phyloP scores from a whole-genome alignment of 805 yeast species.

The Candida maesae region DNA sequence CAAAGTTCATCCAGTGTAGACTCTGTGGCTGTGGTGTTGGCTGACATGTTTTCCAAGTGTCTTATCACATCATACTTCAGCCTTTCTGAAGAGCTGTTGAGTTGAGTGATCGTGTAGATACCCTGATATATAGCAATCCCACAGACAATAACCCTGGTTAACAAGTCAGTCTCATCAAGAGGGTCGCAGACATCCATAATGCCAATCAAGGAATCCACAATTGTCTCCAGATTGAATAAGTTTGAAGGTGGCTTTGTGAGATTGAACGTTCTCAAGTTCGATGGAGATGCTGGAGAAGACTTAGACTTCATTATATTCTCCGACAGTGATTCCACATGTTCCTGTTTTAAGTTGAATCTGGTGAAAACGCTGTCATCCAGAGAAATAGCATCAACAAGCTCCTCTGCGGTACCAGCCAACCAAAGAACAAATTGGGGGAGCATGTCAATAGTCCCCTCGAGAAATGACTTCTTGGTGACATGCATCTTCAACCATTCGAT shows the following conservation, averaged over 20 bases:
- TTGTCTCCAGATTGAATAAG: neutral
- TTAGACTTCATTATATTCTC: slow-evolving; percentile 9
- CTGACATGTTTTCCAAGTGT: slow-evolving; percentile 7
- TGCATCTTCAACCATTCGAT: slow-evolving; percentile 49
- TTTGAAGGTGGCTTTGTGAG: slow-evolving; percentile 4
- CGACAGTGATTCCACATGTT: slow-evolving; percentile 2
- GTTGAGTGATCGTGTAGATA: slow-evolving; percentile 6
- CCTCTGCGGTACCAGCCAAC: slow-evolving; percentile 33
- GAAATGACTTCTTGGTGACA: slow-evolving; percentile 2
- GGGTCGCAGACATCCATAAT: slow-evolving; percentile 2
- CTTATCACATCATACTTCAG: slow-evolving; percentile 19
- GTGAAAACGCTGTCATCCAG: slow-evolving; percentile 10
- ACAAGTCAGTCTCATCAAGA: slow-evolving; percentile 1
- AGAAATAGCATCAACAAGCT: neutral
- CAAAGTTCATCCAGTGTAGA: slow-evolving; percentile 5
- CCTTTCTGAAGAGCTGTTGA: slow-evolving; percentile 17
- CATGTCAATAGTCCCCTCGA: slow-evolving; percentile 3
- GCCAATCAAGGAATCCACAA: slow-evolving; percentile 7
- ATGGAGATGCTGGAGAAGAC: neutral
- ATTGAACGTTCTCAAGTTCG: neutral
- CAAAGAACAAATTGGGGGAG: slow-evolving; percentile 40
- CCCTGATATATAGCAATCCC: slow-evolving; percentile 17
- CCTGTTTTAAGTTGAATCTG: slow-evolving; percentile 11
- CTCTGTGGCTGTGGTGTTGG: slow-evolving; percentile 3
- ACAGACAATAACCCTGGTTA: slow-evolving; percentile 9